Evolutionary conservation across 2,329 filamentous ascomycete species (phyloP).

Genomic region (Colletotrichum cuscutae): DNA sequence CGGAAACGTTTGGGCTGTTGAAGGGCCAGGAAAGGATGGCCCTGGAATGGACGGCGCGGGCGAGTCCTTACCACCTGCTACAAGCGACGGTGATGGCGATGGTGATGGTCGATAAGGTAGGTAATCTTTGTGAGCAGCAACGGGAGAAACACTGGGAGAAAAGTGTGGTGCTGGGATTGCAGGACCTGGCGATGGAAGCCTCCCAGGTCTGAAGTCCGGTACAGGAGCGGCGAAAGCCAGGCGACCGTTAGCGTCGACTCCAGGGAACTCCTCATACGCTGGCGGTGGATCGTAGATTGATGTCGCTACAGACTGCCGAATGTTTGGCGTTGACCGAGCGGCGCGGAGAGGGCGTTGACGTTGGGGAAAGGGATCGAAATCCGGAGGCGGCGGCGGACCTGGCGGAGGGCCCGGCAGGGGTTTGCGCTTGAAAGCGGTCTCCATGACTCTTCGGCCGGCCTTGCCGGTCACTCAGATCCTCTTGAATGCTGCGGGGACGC

Average conservation of each 20-base stretch:
- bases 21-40: background rate
- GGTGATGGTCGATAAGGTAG: background rate
- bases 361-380: conserved; percentile 30
- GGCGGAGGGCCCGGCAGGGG: conserved; percentile 31
- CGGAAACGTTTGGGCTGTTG: conserved; percentile 12
- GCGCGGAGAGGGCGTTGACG: conserved; percentile 17
- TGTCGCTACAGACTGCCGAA: conserved; percentile 13
- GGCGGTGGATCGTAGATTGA: conserved; percentile 21
- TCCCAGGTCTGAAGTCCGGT: background rate
- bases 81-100: background rate
- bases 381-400: conserved; percentile 28
- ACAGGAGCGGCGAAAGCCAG: background rate
- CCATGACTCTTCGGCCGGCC: conserved; percentile 21
- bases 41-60: background rate
- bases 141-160: background rate
- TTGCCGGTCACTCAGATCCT: background rate
- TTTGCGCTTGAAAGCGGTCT: conserved; percentile 21
- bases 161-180: background rate
- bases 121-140: background rate
- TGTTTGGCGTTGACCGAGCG: conserved; percentile 28
- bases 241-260: conserved; percentile 7
- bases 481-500: background rate
- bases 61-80: background rate
- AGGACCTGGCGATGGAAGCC: background rate
- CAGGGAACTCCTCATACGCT: conserved; percentile 28